phyloP scores from a whole-genome alignment of 495 filamentous ascomycete species.

The Aspergillus sclerotioniger region DNA sequence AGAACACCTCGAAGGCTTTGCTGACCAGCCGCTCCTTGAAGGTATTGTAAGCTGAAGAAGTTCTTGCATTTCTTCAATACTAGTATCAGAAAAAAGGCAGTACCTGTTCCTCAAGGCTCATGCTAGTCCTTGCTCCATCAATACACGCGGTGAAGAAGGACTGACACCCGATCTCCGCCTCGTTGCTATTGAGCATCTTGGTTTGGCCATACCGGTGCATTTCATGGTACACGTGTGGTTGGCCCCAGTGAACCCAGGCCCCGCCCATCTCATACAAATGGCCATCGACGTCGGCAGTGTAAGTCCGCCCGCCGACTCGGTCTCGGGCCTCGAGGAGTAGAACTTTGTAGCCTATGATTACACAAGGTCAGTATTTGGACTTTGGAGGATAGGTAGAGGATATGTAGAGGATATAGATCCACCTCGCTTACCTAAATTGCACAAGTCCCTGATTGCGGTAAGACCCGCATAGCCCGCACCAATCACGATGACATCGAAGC shows the following conservation, averaged over 20 bases:
- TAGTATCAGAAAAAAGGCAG: too few relatives aligned
- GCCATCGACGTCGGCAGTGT: conserved; percentile 23
- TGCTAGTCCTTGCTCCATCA: background rate
- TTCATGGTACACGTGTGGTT: conserved; percentile 25
- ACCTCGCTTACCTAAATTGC: conserved; percentile 13
- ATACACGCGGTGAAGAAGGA: too few relatives aligned
- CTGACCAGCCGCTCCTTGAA: background rate
- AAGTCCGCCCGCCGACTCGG: conserved; percentile 37
- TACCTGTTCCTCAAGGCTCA: background rate
- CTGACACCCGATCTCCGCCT: too few relatives aligned
- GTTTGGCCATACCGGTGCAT: conserved; percentile 9
- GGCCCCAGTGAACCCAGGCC: conserved; percentile 33
- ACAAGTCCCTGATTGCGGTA: conserved; percentile 24
- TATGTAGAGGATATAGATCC: too few relatives aligned
- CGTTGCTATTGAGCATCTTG: background rate
- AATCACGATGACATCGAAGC: conserved; percentile 22
- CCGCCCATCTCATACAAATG: conserved; percentile 35
- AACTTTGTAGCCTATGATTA: conserved; percentile 25
- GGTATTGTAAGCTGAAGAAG: too few relatives aligned
- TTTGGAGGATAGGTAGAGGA: too few relatives aligned
- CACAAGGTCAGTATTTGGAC: too few relatives aligned
- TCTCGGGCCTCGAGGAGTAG: conserved; percentile 37
- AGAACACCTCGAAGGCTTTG: conserved; percentile 17
- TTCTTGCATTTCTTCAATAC: too few relatives aligned
- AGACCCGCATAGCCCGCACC: conserved; percentile 30